A percentile compares a stretch with the other conserved stretches of the same genome.
phyloP scores from a whole-genome alignment of 2,329 filamentous ascomycete genomes.

The Atkinsonella hypoxylon region DNA sequence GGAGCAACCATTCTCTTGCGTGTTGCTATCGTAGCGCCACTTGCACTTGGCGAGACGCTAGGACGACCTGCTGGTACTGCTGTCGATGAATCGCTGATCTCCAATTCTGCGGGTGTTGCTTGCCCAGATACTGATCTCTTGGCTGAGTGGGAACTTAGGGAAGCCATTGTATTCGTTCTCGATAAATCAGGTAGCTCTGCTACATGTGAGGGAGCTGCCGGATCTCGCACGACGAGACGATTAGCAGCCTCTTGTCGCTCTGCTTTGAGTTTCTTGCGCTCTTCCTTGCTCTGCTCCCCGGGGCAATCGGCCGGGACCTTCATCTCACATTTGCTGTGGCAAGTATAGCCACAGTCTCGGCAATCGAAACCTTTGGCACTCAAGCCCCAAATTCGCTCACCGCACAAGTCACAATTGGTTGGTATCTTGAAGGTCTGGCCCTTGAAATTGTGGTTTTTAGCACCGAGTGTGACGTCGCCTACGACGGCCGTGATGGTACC shows the following conservation, averaged over 20 bases:
- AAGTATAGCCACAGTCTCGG: slow-evolving; percentile 92
- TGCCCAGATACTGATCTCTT: slow-evolving; percentile 43
- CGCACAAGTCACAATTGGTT: slow-evolving; percentile 94
- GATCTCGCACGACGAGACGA: slow-evolving; percentile 37
- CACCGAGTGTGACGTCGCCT: slow-evolving; percentile 83
- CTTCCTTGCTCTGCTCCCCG: slow-evolving; percentile 85
- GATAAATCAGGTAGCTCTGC: slow-evolving; percentile 57
- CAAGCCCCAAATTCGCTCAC: slow-evolving; percentile 92
- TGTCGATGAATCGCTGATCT: slow-evolving; percentile 23
- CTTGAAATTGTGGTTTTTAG: slow-evolving; percentile 95
- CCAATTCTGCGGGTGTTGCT: slow-evolving; percentile 37
- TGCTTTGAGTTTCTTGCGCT: slow-evolving; percentile 84
- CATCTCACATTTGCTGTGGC: slow-evolving; percentile 98
- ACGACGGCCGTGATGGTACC: slow-evolving; percentile 84
- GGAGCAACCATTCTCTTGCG: slow-evolving; percentile 72
- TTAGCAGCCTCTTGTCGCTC: slow-evolving; percentile 73
- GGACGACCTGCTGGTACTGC: slow-evolving; percentile 14
- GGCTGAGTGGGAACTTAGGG: slow-evolving; percentile 72
- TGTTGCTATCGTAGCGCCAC: slow-evolving; percentile 17
- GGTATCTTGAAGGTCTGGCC: slow-evolving; percentile 99
- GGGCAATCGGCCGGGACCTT: slow-evolving; percentile 95
- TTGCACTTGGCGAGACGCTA: slow-evolving; percentile 15
- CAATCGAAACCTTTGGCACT: slow-evolving; percentile 96
- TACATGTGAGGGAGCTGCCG: slow-evolving; percentile 29
- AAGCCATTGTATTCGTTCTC: slow-evolving; percentile 81